Evolutionary conservation across 176 grass and related monocot species (phyloP).

Genomic region (Carex myosuroides): DNA sequence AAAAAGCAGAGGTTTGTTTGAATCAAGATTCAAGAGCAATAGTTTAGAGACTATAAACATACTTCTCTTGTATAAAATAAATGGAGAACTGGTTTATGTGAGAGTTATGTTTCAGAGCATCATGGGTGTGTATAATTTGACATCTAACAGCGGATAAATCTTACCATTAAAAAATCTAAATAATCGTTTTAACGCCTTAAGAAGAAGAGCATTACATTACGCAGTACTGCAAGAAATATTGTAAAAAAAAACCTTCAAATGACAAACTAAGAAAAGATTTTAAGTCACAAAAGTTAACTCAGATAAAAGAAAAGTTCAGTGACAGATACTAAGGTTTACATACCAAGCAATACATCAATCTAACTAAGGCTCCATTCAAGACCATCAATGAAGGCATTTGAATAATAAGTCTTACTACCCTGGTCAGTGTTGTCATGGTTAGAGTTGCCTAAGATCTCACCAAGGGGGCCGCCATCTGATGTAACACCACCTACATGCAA

Average conservation of each 20-base stretch:
- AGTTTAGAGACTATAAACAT: too few species aligned
- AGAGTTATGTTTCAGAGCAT: not conserved
- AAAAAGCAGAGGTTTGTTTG: too few species aligned
- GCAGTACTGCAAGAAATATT: not conserved
- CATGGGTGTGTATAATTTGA: not conserved
- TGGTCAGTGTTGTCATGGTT: constrained; percentile 16
- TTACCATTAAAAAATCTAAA: not conserved
- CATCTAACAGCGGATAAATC: not conserved
- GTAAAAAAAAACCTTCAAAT: not conserved
- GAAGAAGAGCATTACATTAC: not conserved
- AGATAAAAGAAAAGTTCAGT: not conserved
- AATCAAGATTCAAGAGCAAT: too few species aligned
- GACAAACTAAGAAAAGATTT: not conserved
- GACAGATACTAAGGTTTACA: constrained; percentile 1
- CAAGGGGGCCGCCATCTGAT: constrained; percentile 51
- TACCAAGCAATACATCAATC: not conserved
- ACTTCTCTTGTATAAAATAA: too few species aligned
- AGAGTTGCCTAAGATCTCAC: constrained; percentile 61
- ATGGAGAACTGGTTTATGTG: not conserved
- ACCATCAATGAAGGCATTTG: not conserved
- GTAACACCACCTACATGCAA: constrained; percentile 58
- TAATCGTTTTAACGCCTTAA: not conserved
- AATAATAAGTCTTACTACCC: not conserved
- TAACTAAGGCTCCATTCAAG: constrained; percentile 5
- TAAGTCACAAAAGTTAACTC: not conserved